Evolutionary conservation across 768 basidiomycete species (phyloP), one percentile per base, ranked within the genome.

Genomic region (Thelephora ganbajun): DNA sequence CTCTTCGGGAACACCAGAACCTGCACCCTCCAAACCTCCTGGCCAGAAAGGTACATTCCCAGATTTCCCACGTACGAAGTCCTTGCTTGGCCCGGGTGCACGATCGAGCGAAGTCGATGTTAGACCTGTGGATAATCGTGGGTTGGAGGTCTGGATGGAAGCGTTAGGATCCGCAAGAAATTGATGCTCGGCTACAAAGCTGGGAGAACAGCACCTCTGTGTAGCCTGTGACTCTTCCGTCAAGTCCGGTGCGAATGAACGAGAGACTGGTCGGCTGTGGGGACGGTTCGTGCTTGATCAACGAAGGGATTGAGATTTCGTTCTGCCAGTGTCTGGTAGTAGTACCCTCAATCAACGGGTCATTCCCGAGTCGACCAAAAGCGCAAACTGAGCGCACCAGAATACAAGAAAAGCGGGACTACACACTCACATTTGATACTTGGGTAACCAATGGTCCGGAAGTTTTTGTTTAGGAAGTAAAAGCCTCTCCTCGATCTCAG

Each of bases 21-120:
- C 9, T 9, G 26, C 67, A 53, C 82, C 80, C 37, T 89, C 90
- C 9, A 98, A 67, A 2, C 96, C 96, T 42, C 96, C 96, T 5
- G 96, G 96, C 66, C 80, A 76, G 63, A 98, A 98, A 1, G 96
- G 96, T 7, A 93, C 77, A 64, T 93, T 79, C 39, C 85, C 84
- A 18, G 91, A 85, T 63, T 94, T 96, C 41, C 96, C 96, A 49
- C 93, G 72, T 16, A 98, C 92, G 63, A 98, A 98, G 48, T 76
- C 81, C 47, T 76, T 72, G 49, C 71, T 72, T 0, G 83, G 74
- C 12, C 80, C 89, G 6, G 92, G 93, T 2, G 87, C 84, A 44
- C 94, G 78, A 51, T 83, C 77, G 50, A 93, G 63, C 23, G 88
- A 87, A 1, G 87, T 90, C 11, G 92, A 96, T 1, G 82, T 88